Conservation (phyloP, 805 yeast genomes). For the Suhomyces canberraensis region DNA sequence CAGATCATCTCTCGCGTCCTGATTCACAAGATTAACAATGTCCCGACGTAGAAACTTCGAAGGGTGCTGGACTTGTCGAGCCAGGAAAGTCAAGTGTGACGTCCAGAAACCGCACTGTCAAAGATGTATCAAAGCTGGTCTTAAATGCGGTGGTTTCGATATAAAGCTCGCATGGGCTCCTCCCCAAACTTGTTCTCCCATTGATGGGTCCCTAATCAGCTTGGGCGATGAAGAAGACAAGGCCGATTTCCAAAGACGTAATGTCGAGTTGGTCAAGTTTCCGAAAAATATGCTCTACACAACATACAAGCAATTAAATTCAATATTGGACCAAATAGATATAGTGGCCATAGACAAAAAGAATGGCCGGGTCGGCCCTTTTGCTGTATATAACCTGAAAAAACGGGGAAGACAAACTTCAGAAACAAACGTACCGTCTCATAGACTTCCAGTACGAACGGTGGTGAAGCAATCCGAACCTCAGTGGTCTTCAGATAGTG, state of each 20-base stretch:
- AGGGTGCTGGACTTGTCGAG: conserved; percentile 58
- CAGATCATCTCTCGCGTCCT: no score
- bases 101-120: conserved; percentile 42
- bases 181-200: conserved; percentile 29
- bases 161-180: conserved; percentile 48
- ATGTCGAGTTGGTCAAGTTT: conserved; percentile 42
- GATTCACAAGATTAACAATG: no score
- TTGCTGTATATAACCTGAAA: conserved; percentile 15
- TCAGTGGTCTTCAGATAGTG: neutral
- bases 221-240: conserved; percentile 16
- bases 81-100: conserved; percentile 54
- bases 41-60: conserved; percentile 35
- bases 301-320: conserved; percentile 38
- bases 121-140: conserved; percentile 44
- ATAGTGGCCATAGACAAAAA: conserved; percentile 8
- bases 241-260: conserved; percentile 42
- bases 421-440: neutral
- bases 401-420: neutral
- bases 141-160: conserved; percentile 49
- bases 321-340: conserved; percentile 33
- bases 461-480: neutral
- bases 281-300: conserved; percentile 32
- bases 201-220: conserved; percentile 15
- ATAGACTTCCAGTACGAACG: neutral
- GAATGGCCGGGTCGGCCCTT: conserved; percentile 21